Base-by-base conservation (phyloP, 306 rosid genomes). In the Inga laurina region DNA sequence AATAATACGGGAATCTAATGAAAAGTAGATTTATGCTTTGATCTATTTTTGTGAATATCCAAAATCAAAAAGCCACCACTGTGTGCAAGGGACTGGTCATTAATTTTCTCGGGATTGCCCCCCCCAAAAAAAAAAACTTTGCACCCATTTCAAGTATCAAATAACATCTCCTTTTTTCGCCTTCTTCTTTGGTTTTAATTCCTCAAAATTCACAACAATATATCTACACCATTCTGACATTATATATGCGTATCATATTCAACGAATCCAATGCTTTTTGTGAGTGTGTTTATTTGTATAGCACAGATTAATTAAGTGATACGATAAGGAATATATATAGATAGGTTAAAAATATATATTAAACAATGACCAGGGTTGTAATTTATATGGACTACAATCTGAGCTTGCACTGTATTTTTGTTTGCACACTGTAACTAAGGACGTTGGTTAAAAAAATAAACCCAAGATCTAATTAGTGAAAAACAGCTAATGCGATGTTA, bases 81-180 rank as follows among this genome's bases (percentile, higher is more conserved):
- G 66, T 67, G 39, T 59, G 27, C 7, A 34, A 70, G 24, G 59
- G 27, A 65, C 22, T 48, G 52, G 14, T 64, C 77, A 79, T 64
- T 74, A 27, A 62, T 75, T 67, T 79, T 86, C 83, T 91, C 79
- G 90, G 89, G 97, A 92, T 88, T 88, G 97, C 89, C 88, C 89
- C 86, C 86, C 90, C 30, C 30, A 27, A 27, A 27, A 27, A 27
- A 27, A 27, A 27, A 27, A 27, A 82, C 84, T 83, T 83, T 85
- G 91, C 84, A 84, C 71, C 88, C 89, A 87, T 72, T 46, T 51
- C 52, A 75, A 85, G 89, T 74, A 81, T 86, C 86, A 92, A 87
- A 86, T 59, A 19, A 5, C 22, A 52, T 7, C 59, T 5, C 59
- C 54, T 2, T 51, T 49, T 15, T 52, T 19, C 34, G 2, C 34